Evolutionary conservation across 345 rosid species (phyloP), one percentile per base, ranked within the genome.

Genomic region (Corymbia maculata): DNA sequence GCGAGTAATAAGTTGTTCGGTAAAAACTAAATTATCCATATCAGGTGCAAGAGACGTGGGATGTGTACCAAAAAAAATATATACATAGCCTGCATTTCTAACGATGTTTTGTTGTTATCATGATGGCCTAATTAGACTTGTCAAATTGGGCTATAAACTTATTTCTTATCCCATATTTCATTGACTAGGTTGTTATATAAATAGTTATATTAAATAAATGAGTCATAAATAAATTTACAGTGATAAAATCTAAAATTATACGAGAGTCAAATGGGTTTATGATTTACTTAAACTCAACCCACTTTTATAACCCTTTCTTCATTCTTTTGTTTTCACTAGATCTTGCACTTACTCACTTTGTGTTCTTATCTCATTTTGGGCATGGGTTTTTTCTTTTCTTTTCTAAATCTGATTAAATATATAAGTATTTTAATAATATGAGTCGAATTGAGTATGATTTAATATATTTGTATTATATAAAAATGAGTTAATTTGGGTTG

Each of bases 51-150:
- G 22, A 70, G 47, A 32, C 3, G 26, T 17, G 44, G 17, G 21
- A 30, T 66, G 10, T 9, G 4, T 30, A 8, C 24, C 9, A 13
- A n/a, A 13, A 64, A 14, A 7, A n/a, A 14, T 13, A 6, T 7
- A 0, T 14, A 36, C 12, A 2, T 17, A 32, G 47, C 47, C 4
- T 1, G 4, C 0, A 7, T 36, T 24, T 16, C 6, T 36, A 36
- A 36, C 0, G 4, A 44, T 36, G 26, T 36, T 75, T 9, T 7
- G 42, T 9, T 6, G 75, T 14, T 28, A 14, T 64, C 7, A n/a
- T 14, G 75, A 7, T 2, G 15, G 5, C 36, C 42, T 64, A 55
- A 55, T 55, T 55, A 21, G 28, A 55, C 61, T 3, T 55, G 3
- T 55, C 61, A 55, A 22, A 55, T 21, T 55, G 8, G 6, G 24